Conservation (phyloP, 164 flowering plant species). For the Vitis rotundifolia region DNA sequence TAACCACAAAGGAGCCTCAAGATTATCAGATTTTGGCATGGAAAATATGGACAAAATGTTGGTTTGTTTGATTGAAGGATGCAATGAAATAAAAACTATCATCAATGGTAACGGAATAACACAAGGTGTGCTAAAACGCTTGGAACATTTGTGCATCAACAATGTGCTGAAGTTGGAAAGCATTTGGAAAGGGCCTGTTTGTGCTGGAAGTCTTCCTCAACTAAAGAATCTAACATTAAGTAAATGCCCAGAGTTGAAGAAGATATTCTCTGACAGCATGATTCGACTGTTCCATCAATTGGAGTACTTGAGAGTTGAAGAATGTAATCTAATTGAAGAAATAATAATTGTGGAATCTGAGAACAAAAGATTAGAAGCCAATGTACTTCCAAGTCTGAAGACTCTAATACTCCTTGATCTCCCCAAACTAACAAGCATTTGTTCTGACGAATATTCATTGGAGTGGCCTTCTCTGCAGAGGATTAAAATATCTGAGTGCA, state of each 20-base stretch:
- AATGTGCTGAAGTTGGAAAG: neutral
- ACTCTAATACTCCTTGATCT: constrained; percentile 3
- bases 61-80: constrained; percentile 10
- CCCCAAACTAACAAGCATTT: constrained; percentile 9
- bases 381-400: constrained; percentile 6
- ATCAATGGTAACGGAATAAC: neutral
- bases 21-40: constrained; percentile 15
- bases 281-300: constrained; percentile 6
- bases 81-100: constrained; percentile 12
- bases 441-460: too few relatives aligned
- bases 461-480: constrained; percentile 14
- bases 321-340: constrained; percentile 10
- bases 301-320: constrained; percentile 7
- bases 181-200: constrained; percentile 16
- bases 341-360: constrained; percentile 1
- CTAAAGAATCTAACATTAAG: neutral
- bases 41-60: neutral
- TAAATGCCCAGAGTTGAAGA: constrained; percentile 11
- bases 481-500: constrained; percentile 2
- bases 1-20: constrained; percentile 6
- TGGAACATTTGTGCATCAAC: constrained; percentile 2
- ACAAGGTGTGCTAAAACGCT: neutral
- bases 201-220: neutral
- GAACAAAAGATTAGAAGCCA: neutral
- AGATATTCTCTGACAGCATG: constrained; percentile 1